These are phyloP conservation scores for Filosporella fistucella DNA, from an alignment of 495 filamentous ascomycete genomes.

Conservation along the genomic window DNA sequence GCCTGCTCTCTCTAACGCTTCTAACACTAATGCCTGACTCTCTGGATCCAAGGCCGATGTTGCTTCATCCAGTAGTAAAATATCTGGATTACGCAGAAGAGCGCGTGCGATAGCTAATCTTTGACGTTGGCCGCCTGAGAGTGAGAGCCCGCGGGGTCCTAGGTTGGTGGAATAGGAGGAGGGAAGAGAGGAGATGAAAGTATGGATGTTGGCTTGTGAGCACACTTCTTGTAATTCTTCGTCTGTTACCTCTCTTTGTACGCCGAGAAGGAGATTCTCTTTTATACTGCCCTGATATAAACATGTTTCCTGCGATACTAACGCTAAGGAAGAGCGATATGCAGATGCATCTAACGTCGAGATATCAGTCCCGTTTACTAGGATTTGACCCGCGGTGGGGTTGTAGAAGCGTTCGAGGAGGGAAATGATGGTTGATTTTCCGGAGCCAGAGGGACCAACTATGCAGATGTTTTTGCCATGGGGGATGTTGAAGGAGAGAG, in stretches of 20 bases:
- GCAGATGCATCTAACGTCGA: neutral
- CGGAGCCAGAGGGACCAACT: slow-evolving; percentile 56
- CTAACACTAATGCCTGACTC: slow-evolving; percentile 57
- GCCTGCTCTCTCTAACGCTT: slow-evolving; percentile 64
- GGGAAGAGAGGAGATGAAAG: slow-evolving; percentile 57
- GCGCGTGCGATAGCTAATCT: slow-evolving; percentile 70
- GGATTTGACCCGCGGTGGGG: slow-evolving; percentile 36
- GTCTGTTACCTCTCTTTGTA: slow-evolving; percentile 20
- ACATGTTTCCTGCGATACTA: slow-evolving; percentile 43
- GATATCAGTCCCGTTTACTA: slow-evolving; percentile 44
- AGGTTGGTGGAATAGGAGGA: slow-evolving; percentile 58
- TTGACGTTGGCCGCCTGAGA: slow-evolving; percentile 60
- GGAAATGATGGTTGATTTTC: slow-evolving; percentile 55
- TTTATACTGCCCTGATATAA: slow-evolving; percentile 41
- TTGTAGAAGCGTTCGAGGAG: slow-evolving; percentile 43
- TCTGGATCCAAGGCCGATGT: slow-evolving; percentile 57
- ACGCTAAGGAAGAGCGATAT: slow-evolving; percentile 23
- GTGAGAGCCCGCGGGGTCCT: slow-evolving; percentile 40
- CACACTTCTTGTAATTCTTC: slow-evolving; percentile 41
- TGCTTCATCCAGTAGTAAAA: slow-evolving; percentile 75
- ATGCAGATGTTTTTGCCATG: slow-evolving; percentile 47
- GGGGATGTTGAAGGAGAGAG: slow-evolving; percentile 32
- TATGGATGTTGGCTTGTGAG: slow-evolving; percentile 28
- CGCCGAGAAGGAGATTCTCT: slow-evolving; percentile 42
- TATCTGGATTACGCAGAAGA: slow-evolving; percentile 66